These are phyloP conservation scores for Verticillium dahliae DNA, from an alignment of 2,329 filamentous ascomycete genomes.

Conservation along the genomic window DNA sequence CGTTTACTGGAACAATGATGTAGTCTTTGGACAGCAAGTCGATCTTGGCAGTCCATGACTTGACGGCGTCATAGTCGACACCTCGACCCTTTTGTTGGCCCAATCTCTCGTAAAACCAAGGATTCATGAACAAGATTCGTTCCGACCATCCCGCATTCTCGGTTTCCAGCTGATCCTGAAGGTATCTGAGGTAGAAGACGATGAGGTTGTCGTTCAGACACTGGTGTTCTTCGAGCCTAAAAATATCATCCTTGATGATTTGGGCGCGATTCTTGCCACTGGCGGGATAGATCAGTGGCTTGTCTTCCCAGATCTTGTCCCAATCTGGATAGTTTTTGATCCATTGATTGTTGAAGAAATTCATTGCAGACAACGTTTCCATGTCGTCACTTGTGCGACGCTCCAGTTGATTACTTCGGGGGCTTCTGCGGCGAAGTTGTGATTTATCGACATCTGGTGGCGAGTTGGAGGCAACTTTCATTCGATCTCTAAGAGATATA, in stretches of 20 bases:
- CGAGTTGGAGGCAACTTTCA: not conserved
- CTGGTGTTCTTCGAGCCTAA: slow-evolving; percentile 72
- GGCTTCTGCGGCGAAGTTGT: not conserved
- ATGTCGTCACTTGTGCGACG: not conserved
- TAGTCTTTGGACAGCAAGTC: slow-evolving; percentile 85
- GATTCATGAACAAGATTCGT: slow-evolving; percentile 83
- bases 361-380: not conserved
- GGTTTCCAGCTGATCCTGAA: slow-evolving; percentile 55
- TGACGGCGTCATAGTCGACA: slow-evolving; percentile 81
- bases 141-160: slow-evolving; percentile 48
- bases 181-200: slow-evolving; percentile 74
- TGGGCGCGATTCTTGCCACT: slow-evolving; percentile 54
- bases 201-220: slow-evolving; percentile 92
- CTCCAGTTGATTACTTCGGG: not conserved
- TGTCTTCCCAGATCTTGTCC: slow-evolving; percentile 42
- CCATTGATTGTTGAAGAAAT: slow-evolving; percentile 29
- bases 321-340: slow-evolving; percentile 43
- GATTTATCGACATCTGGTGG: not conserved
- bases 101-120: slow-evolving; percentile 80
- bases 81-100: slow-evolving; percentile 49
- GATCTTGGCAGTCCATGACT: slow-evolving; percentile 78
- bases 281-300: slow-evolving; percentile 55
- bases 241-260: slow-evolving; percentile 67
- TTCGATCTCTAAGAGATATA: not conserved
- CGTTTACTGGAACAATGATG: slow-evolving; percentile 87